A percentile compares a stretch with the other conserved stretches of the same genome.
These are phyloP conservation scores for Pseudocercospora fijiensis DNA, from an alignment of 2,329 filamentous ascomycete genomes.

Conservation along the genomic window DNA sequence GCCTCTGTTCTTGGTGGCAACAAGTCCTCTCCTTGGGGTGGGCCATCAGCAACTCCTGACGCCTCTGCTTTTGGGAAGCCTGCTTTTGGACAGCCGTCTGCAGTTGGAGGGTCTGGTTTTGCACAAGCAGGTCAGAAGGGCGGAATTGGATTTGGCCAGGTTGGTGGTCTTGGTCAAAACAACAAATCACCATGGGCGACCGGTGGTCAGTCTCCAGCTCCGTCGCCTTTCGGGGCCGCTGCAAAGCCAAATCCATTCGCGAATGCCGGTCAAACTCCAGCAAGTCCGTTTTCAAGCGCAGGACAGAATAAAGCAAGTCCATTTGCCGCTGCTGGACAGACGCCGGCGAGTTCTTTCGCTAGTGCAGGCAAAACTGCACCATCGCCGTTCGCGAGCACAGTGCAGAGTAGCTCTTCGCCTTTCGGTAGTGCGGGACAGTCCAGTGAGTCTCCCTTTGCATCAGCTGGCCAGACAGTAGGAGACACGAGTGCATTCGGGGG, in stretches of 20 bases:
- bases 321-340: neutral
- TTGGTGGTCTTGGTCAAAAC: constrained; percentile 9
- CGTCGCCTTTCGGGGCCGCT: constrained; percentile 27
- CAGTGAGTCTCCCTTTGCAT: constrained; percentile 11
- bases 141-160: constrained; percentile 13
- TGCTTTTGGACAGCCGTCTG: neutral
- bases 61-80: constrained; percentile 11
- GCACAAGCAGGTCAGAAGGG: neutral
- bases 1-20: constrained; percentile 5
- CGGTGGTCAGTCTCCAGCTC: neutral
- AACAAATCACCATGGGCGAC: constrained; percentile 15
- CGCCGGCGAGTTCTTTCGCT: constrained; percentile 14
- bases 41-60: neutral
- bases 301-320: constrained; percentile 9
- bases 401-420: neutral
- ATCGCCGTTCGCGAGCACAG: constrained; percentile 1
- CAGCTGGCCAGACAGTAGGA: constrained; percentile 10
- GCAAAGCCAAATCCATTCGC: constrained; percentile 2
- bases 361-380: constrained; percentile 21
- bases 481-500: constrained; percentile 22
- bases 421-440: neutral
- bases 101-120: neutral
- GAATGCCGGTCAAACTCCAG: constrained; percentile 1
- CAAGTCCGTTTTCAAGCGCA: constrained; percentile 23
- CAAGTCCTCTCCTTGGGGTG: constrained; percentile 3